These are phyloP conservation scores for Gymnopilus junonius DNA, from an alignment of 768 basidiomycete genomes.

Conservation along the genomic window DNA sequence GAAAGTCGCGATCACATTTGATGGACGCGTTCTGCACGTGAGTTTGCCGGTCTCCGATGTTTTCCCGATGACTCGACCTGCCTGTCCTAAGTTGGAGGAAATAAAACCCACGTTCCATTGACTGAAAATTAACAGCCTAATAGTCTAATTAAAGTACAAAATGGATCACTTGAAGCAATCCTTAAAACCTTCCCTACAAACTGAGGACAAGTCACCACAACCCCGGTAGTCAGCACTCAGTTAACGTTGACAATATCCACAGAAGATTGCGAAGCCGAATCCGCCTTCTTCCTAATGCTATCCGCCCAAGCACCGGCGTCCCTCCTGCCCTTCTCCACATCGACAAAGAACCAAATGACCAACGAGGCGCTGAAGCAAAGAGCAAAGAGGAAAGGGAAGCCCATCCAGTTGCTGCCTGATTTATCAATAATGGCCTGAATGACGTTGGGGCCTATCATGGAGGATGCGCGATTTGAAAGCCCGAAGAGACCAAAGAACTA, in stretches of 20 bases:
- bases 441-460: constrained; percentile 86
- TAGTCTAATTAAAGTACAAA: not conserved
- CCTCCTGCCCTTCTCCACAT: constrained; percentile 62
- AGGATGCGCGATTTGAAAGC: constrained; percentile 83
- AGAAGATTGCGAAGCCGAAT: not conserved
- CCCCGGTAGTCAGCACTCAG: not conserved
- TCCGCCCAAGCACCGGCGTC: constrained; percentile 67
- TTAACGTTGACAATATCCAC: not conserved
- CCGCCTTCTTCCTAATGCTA: constrained; percentile 22
- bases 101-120: not conserved
- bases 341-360: constrained; percentile 79
- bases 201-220: not conserved
- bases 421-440: constrained; percentile 82
- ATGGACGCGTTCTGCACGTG: not conserved
- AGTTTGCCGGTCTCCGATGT: not conserved
- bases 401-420: constrained; percentile 77
- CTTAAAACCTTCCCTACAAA: not conserved
- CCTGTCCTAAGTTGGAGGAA: not conserved
- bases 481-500: constrained; percentile 90
- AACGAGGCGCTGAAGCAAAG: constrained; percentile 67
- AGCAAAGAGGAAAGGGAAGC: constrained; percentile 84
- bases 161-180: not conserved
- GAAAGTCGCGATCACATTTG: not conserved
- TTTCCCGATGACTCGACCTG: not conserved
- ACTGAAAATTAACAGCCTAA: not conserved